A percentile compares a stretch with the other conserved stretches of the same genome.
phyloP scores from a whole-genome alignment of 371 early-diverging fungal species.

The Lichtheimia hyalospora region DNA sequence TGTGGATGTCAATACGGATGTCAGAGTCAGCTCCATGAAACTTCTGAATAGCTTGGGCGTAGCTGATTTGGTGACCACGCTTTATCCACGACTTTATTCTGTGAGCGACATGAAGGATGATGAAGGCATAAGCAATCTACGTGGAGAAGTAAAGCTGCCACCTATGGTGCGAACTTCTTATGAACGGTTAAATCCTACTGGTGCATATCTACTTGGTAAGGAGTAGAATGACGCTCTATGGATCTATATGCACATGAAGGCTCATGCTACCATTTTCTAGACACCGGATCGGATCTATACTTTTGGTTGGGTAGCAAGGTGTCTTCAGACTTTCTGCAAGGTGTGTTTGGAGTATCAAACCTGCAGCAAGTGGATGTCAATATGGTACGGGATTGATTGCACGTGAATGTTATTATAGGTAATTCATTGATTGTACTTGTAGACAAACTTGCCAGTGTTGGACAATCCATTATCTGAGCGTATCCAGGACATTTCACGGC shows the following conservation, averaged over 20 bases:
- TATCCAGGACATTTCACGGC: conserved; percentile 60
- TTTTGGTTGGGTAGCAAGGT: conserved; percentile 37
- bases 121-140: not conserved
- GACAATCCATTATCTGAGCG: conserved; percentile 51
- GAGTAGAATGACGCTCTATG: too few relatives aligned
- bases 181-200: conserved; percentile 67
- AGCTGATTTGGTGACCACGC: conserved; percentile 63
- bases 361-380: conserved; percentile 17
- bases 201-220: conserved; percentile 67
- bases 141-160: not conserved
- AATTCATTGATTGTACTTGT: not conserved
- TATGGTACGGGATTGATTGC: not conserved
- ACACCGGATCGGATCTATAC: conserved; percentile 14
- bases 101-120: not conserved
- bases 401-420: not conserved
- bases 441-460: not conserved
- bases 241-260: not conserved
- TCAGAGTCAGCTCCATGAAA: conserved; percentile 77
- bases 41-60: conserved; percentile 72
- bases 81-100: conserved; percentile 70
- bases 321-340: conserved; percentile 15
- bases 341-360: conserved; percentile 21
- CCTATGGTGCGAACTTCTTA: conserved; percentile 74
- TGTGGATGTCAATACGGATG: conserved; percentile 64
- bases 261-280: conserved; percentile 8